Percentiles rank a stretch among this genome's conserved stretches.
These are phyloP conservation scores for Aureobasidium sp. DNA, from an alignment of 2,329 filamentous ascomycete genomes.

Conservation along the genomic window DNA sequence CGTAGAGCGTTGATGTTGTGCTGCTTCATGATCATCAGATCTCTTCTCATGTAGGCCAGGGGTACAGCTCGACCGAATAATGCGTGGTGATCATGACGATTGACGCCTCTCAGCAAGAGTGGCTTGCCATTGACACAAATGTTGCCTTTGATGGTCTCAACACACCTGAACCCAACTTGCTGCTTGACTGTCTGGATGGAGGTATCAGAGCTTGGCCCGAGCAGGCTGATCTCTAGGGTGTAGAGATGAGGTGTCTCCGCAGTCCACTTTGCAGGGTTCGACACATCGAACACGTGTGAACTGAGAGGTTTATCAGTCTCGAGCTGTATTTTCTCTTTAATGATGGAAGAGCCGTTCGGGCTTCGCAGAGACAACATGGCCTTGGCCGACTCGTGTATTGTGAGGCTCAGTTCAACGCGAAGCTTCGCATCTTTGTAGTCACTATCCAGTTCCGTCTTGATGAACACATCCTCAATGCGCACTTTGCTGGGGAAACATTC, in stretches of 20 bases:
- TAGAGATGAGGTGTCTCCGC: conserved; percentile 60
- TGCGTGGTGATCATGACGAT: conserved; percentile 64
- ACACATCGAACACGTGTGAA: conserved; percentile 26
- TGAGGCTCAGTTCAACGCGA: conserved; percentile 37
- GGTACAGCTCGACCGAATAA: conserved; percentile 55
- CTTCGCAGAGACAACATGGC: background rate
- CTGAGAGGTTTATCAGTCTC: background rate
- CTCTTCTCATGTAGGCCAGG: conserved; percentile 50
- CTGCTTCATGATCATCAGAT: conserved; percentile 59
- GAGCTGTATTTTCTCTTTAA: conserved; percentile 26
- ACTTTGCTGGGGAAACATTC: conserved; percentile 45
- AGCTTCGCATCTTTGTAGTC: conserved; percentile 45
- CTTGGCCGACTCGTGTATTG: conserved; percentile 25
- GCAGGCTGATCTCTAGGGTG: conserved; percentile 29
- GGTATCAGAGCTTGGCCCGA: conserved; percentile 23
- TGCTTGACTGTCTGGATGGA: conserved; percentile 39
- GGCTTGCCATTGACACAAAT: conserved; percentile 55
- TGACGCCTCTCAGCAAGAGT: conserved; percentile 56
- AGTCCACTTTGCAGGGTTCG: conserved; percentile 55
- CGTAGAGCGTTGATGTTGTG: conserved; percentile 65
- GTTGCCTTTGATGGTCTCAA: conserved; percentile 53
- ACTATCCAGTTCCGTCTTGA: conserved; percentile 46
- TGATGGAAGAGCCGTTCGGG: background rate
- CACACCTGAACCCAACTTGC: conserved; percentile 54
- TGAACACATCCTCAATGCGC: conserved; percentile 50